Evolutionary conservation across 371 early-diverging fungal genomes (phyloP).

Genomic region (Dinochytrium kinnereticum): DNA sequence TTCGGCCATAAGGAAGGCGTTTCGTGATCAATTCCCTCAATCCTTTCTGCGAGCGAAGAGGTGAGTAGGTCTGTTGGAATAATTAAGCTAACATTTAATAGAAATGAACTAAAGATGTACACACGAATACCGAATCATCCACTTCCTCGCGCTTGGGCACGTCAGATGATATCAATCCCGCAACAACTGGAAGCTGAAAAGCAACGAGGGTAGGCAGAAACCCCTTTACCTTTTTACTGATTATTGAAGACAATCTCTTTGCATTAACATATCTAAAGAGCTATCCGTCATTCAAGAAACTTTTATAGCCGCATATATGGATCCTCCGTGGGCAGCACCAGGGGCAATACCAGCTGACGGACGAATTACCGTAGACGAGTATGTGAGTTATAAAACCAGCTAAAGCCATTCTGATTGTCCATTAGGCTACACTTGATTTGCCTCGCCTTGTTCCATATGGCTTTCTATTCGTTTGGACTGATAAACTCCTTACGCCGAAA

Average conservation of each 20-base stretch:
- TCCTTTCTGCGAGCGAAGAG: not conserved
- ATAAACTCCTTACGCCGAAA: conserved; percentile 85
- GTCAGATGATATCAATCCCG: not conserved
- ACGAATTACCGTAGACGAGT: conserved; percentile 68
- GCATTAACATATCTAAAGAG: not conserved
- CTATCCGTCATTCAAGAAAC: not conserved
- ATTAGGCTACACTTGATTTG: conserved; percentile 60
- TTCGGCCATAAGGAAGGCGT: not conserved
- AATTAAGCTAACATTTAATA: not conserved
- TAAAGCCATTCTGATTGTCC: not conserved
- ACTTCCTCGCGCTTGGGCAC: not conserved
- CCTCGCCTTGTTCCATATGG: conserved; percentile 71
- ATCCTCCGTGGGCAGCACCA: conserved; percentile 82
- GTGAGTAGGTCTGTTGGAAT: not conserved
- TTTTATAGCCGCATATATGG: conserved; percentile 77
- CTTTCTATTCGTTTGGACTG: conserved; percentile 90
- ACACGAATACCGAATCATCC: not conserved
- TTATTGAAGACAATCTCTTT: no score
- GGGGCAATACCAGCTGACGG: conserved; percentile 63
- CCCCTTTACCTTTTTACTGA: no score
- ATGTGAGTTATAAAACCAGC: conserved; percentile 50
- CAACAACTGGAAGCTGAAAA: conserved; percentile 43
- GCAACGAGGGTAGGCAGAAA: not conserved
- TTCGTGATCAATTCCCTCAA: not conserved
- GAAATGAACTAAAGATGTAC: not conserved